Evolutionary conservation across 306 rosid genomes (phyloP), one percentile per base, ranked within the genome.

Genomic region (Vigna mungo): DNA sequence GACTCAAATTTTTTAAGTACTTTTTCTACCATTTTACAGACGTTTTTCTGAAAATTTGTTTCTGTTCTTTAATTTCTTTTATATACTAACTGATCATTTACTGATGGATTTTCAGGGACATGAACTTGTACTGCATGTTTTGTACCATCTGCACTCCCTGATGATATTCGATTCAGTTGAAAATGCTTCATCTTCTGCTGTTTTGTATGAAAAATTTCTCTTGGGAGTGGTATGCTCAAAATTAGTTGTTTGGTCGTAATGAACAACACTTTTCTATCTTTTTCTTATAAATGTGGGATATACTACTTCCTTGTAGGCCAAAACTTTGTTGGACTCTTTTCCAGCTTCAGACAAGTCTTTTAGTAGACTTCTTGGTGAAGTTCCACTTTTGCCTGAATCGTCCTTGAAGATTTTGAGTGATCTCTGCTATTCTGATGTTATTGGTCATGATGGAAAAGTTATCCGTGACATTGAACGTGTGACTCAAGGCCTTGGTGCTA

Each of bases 401-500:
- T 82, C 85, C 51, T 79, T 90, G 88, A 85, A 91, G 72, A 83
- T 95, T 75, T 86, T 95, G 68, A 80, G 79, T 69, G 93, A 95
- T 71, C 96, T 95, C 77, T 95, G 99, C 86, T 85, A 59, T 72
- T 85, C 97, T 75, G 89, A 88, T 81, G 86, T 90, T 56, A 56
- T 77, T 75, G 94, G 90, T 79, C 79, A 76, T 74, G 85, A 76
- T 36, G 97, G 97, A 79, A 92, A 90, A 84, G 70, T 82, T 68
- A 78, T 76, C 56, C 90, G 97, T 54, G 99, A 95, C 79, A 80
- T 87, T 71, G 99, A 92, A 68, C 97, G 97, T 52, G 96, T 95
- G 79, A 95, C 99, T 62, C 99, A 95, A 84, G 99, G 99, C 67
- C 97, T 95, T 78, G 99, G 99, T 78, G 94, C 99, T 25, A 85